phyloP scores from a whole-genome alignment of 2,329 filamentous ascomycete genomes.

The Penicillium palitans region DNA sequence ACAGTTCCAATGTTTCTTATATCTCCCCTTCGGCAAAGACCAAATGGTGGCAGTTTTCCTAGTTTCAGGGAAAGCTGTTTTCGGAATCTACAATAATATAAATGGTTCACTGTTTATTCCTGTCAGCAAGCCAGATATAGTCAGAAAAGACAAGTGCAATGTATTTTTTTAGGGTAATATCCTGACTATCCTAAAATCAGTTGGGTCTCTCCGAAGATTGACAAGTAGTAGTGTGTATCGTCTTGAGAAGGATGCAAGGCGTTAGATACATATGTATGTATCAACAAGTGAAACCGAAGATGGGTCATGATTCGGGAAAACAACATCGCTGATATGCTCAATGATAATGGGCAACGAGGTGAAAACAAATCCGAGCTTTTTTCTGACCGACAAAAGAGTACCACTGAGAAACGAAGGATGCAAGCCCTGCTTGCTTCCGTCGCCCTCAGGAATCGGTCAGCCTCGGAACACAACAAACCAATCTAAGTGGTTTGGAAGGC shows the following conservation, averaged over 20 bases:
- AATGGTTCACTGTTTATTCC: background rate
- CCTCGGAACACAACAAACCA: slow-evolving; percentile 20
- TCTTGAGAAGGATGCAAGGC: slow-evolving; percentile 13
- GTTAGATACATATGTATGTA: slow-evolving; percentile 20
- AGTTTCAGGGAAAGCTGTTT: no score
- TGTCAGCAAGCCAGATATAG: background rate
- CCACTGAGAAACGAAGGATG: slow-evolving; percentile 25
- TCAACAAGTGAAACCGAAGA: slow-evolving; percentile 29
- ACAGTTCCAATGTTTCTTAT: background rate
- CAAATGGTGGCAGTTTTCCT: no score
- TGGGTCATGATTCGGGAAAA: slow-evolving; percentile 27
- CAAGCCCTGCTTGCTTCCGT: slow-evolving; percentile 38
- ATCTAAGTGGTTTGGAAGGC: slow-evolving; percentile 54
- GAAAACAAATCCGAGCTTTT: slow-evolving; percentile 27
- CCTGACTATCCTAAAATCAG: slow-evolving; percentile 2
- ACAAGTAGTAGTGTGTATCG: slow-evolving; percentile 3
- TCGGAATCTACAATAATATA: no score
- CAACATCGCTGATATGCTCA: slow-evolving; percentile 38
- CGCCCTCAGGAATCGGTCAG: slow-evolving; percentile 5
- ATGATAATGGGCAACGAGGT: slow-evolving; percentile 30
- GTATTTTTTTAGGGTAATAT: slow-evolving; percentile 2
- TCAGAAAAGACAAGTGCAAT: background rate
- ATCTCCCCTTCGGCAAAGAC: no score
- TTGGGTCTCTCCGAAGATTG: background rate
- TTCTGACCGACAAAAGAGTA: slow-evolving; percentile 19